These are phyloP conservation scores for Macrophomina pseudophaseolina DNA, from an alignment of 2,329 filamentous ascomycete species.

Conservation along the genomic window DNA sequence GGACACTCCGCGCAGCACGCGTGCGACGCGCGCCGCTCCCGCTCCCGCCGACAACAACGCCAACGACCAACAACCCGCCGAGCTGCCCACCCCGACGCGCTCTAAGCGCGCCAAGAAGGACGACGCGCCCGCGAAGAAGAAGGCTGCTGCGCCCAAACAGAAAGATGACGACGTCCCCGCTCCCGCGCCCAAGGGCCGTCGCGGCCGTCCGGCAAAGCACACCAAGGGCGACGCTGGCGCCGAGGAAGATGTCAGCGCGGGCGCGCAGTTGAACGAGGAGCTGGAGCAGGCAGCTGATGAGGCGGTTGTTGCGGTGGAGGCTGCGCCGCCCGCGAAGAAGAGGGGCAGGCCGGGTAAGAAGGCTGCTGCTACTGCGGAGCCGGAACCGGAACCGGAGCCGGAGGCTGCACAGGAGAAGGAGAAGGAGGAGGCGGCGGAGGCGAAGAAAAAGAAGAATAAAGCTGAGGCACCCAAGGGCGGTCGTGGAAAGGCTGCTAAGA, in stretches of 20 bases:
- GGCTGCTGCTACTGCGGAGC: not conserved
- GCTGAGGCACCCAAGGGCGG: conserved; percentile 10
- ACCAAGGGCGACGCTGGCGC: not conserved
- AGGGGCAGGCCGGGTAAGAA: conserved; percentile 19
- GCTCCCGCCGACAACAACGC: not conserved
- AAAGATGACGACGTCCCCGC: not conserved
- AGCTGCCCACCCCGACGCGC: not conserved
- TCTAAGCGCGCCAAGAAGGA: conserved; percentile 3
- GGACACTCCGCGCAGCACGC: not conserved
- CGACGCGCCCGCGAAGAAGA: not conserved
- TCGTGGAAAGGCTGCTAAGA: conserved; percentile 12
- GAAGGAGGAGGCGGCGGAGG: not conserved
- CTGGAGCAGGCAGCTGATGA: not conserved
- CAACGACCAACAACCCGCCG: not conserved
- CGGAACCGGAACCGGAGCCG: conserved; percentile 2
- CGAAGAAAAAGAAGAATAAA: not conserved
- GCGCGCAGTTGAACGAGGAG: conserved; percentile 16
- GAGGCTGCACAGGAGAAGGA: not conserved
- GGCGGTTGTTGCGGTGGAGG: not conserved
- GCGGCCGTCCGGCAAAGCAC: conserved; percentile 16
- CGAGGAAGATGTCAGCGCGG: not conserved
- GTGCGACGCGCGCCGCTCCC: conserved; percentile 9
- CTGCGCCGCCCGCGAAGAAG: conserved; percentile 3
- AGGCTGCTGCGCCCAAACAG: not conserved
- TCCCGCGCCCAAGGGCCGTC: conserved; percentile 15